Conservation (phyloP, 2,329 filamentous ascomycete species). For the Cladosporium austrohemisphaericum region DNA sequence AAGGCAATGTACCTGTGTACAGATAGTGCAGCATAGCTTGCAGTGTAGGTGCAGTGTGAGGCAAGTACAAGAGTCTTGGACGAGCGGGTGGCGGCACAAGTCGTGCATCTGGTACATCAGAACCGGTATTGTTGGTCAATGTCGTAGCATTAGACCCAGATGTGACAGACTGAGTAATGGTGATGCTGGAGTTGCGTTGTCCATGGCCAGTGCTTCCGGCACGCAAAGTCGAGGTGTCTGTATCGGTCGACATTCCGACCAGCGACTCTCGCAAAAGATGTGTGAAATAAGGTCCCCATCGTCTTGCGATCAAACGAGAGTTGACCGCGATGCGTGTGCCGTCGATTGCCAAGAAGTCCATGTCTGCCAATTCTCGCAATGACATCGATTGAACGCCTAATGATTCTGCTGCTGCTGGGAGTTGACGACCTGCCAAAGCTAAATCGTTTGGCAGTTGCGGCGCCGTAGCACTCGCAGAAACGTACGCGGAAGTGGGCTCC, state of each 20-base stretch:
- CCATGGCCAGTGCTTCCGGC: constrained; percentile 52
- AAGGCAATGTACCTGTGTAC: constrained; percentile 85
- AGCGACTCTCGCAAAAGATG: constrained; percentile 79
- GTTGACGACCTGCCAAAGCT: constrained; percentile 70
- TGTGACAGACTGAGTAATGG: constrained; percentile 65
- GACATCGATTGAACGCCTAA: constrained; percentile 76
- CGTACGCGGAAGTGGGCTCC: constrained; percentile 74
- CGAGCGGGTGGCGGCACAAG: constrained; percentile 58
- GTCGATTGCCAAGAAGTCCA: constrained; percentile 90
- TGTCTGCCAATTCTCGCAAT: constrained; percentile 84
- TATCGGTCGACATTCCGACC: constrained; percentile 59
- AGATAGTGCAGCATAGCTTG: constrained; percentile 88
- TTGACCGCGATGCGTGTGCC: constrained; percentile 92
- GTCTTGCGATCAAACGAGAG: constrained; percentile 76
- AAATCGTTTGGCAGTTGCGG: constrained; percentile 31
- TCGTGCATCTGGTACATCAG: constrained; percentile 50
- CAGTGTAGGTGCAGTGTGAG: constrained; percentile 84
- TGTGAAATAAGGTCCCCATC: constrained; percentile 96
- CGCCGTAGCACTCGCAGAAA: constrained; percentile 70
- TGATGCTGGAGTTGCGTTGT: constrained; percentile 75
- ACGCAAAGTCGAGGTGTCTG: constrained; percentile 71
- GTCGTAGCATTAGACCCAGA: constrained; percentile 38
- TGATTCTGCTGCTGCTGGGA: constrained; percentile 76
- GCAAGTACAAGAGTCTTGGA: constrained; percentile 84
- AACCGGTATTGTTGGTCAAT: constrained; percentile 44